Evolutionary conservation across 345 rosid species (phyloP), one percentile per base, ranked within the genome.

Genomic region (Barbarea vulgaris): DNA sequence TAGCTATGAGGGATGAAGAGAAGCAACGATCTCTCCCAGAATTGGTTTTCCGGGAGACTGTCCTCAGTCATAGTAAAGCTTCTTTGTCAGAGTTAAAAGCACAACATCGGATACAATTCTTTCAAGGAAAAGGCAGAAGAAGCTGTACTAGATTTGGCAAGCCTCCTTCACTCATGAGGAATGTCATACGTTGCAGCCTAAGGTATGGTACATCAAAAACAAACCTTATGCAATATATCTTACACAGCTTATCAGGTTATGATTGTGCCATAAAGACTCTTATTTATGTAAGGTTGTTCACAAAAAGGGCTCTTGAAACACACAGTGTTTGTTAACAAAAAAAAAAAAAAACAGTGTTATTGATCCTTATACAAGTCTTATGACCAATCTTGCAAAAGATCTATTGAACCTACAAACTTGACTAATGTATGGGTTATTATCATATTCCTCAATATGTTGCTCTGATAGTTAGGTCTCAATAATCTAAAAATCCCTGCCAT

Each of bases 31-130:
- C 97, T 83, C 67, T 91, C 97, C 89, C 90, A 93, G 76, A 89
- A 93, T 15, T 91, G 98, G 79, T 89, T 91, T 21, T 97, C 96
- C 0, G 92, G 96, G 12, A 93, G 95, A 82, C 96, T 91, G 71
- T 93, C 97, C n/a, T n/a, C n/a, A n/a, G n/a, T 31, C 34, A 31
- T 9, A 31, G 9, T 31, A 31, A 37, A 13, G 64, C 28, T 69
- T 30, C 9, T 3, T 17, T 21, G 37, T 8, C 50, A 72, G n/a
- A n/a, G n/a, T n/a, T n/a, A n/a, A n/a, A n/a, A 50, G 6, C 51
- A 36, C 37, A 19, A 50, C 4, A 61, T 15, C 42, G 52, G 5
- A 55, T 28, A 69, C 54, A 42, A 4, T 17, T 41, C 15, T 68
- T 68, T 36, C 36, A 68, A 11, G 3, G 13, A 39, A 54, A 36